phyloP scores from a whole-genome alignment of 2,329 filamentous ascomycete species.

The Scytalidium sp. region DNA sequence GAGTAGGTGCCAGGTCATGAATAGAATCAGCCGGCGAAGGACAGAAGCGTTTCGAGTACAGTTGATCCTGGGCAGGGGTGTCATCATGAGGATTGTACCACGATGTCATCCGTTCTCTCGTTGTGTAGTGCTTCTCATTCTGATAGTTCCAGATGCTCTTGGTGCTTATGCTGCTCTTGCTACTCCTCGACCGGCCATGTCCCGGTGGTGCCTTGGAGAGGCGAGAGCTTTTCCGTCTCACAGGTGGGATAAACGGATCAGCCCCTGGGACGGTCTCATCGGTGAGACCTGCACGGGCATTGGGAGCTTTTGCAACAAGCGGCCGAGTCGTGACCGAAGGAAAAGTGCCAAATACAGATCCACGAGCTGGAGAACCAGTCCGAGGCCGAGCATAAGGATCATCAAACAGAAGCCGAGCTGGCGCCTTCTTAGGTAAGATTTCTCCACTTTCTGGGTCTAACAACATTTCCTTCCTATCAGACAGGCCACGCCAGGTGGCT shows the following conservation, averaged over 20 bases:
- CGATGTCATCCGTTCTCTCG: conserved; percentile 13
- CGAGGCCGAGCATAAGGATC: conserved; percentile 21
- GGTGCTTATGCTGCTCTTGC: conserved; percentile 25
- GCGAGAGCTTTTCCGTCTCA: conserved; percentile 51
- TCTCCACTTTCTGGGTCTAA: not conserved
- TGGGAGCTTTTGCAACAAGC: conserved; percentile 57
- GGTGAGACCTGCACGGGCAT: conserved; percentile 59
- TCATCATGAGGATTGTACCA: conserved; percentile 24
- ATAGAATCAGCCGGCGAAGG: conserved; percentile 14
- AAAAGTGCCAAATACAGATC: not conserved
- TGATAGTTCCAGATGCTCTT: conserved; percentile 23
- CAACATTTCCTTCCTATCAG: not conserved
- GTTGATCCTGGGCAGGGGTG: conserved; percentile 11
- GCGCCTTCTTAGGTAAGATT: not conserved
- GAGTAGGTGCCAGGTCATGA: no score
- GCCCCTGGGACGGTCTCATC: conserved; percentile 60
- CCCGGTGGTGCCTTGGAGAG: conserved; percentile 42
- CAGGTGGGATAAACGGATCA: conserved; percentile 52
- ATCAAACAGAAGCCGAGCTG: not conserved
- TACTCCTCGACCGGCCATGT: conserved; percentile 24
- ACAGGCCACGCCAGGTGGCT: conserved; percentile 49
- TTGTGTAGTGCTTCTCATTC: not conserved
- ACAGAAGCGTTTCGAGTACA: conserved; percentile 9
- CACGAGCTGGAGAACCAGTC: conserved; percentile 19
- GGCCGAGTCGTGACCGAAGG: conserved; percentile 30